Evolutionary conservation across 768 basidiomycete species (phyloP).

Genomic region (Inosperma sp.): DNA sequence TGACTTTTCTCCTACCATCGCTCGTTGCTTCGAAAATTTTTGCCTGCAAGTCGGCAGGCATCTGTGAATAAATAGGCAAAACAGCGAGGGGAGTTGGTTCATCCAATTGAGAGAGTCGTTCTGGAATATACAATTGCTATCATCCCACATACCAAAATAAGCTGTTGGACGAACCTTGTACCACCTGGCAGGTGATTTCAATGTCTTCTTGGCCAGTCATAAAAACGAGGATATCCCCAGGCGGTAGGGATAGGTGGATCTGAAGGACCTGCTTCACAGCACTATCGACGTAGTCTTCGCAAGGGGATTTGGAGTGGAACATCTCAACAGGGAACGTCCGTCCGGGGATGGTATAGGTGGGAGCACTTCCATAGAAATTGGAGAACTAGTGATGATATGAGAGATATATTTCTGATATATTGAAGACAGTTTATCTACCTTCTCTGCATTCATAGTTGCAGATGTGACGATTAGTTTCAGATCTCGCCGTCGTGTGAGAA

Average conservation of each 20-base stretch:
- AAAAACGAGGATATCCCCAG: constrained; percentile 94
- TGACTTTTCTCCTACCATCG: constrained; percentile 93
- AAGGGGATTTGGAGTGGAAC: constrained; percentile 94
- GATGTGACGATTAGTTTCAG: constrained; percentile 97
- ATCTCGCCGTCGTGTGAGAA: constrained; percentile 86
- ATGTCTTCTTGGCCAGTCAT: constrained; percentile 99
- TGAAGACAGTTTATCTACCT: constrained; percentile 46
- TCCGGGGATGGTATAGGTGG: constrained; percentile 84
- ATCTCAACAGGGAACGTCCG: constrained; percentile 98
- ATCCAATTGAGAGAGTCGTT: constrained; percentile 88
- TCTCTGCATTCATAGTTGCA: constrained; percentile 99
- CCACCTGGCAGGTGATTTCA: constrained; percentile 91
- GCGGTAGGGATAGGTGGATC: constrained; percentile 89
- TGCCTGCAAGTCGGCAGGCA: constrained; percentile 98
- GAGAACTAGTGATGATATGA: constrained; percentile 64
- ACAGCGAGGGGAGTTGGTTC: constrained; percentile 84
- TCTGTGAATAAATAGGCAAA: constrained; percentile 98
- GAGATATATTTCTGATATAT: not conserved
- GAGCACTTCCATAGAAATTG: constrained; percentile 90
- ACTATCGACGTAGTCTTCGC: constrained; percentile 98
- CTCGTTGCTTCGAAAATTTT: constrained; percentile 94
- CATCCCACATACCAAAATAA: not conserved
- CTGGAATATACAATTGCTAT: constrained; percentile 38
- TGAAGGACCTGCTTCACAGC: constrained; percentile 97
- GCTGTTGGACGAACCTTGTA: constrained; percentile 59